phyloP scores from a whole-genome alignment of 345 rosid species.

The Citrus glauca region DNA sequence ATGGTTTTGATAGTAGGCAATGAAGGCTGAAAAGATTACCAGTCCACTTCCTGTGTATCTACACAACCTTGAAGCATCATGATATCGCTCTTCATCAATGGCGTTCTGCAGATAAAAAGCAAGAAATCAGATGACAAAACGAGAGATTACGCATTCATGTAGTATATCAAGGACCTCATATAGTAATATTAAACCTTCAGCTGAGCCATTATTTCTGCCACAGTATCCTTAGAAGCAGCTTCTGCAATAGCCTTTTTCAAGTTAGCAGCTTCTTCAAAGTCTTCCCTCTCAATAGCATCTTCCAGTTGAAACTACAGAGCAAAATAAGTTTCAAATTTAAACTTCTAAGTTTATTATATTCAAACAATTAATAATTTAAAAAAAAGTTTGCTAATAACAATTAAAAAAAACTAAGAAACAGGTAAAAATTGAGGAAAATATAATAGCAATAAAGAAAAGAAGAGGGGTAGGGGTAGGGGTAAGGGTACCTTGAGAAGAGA shows the following conservation, averaged over 20 bases:
- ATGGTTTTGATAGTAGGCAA: not conserved
- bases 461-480: not conserved
- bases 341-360: not conserved
- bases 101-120: constrained; percentile 49
- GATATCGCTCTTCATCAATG: constrained; percentile 75
- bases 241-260: constrained; percentile 69
- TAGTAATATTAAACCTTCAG: constrained; percentile 51
- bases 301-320: constrained; percentile 78
- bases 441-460: not conserved
- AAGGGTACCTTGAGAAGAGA: constrained; percentile 71
- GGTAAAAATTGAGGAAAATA: not conserved
- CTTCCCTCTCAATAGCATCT: constrained; percentile 85
- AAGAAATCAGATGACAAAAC: constrained; percentile 13
- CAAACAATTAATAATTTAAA: not conserved
- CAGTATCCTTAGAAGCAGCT: constrained; percentile 61
- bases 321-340: not conserved
- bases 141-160: constrained; percentile 3
- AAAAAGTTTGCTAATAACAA: not conserved
- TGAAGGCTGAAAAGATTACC: constrained; percentile 39
- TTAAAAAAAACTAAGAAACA: not conserved
- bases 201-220: constrained; percentile 74
- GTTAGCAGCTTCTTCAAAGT: constrained; percentile 82
- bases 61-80: constrained; percentile 78
- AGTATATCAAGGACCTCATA: not conserved
- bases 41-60: constrained; percentile 79